A percentile compares a stretch with the other conserved stretches of the same genome.
Evolutionary conservation across 2,329 filamentous ascomycete genomes (phyloP).

Genomic region (Penicillium sp.): DNA sequence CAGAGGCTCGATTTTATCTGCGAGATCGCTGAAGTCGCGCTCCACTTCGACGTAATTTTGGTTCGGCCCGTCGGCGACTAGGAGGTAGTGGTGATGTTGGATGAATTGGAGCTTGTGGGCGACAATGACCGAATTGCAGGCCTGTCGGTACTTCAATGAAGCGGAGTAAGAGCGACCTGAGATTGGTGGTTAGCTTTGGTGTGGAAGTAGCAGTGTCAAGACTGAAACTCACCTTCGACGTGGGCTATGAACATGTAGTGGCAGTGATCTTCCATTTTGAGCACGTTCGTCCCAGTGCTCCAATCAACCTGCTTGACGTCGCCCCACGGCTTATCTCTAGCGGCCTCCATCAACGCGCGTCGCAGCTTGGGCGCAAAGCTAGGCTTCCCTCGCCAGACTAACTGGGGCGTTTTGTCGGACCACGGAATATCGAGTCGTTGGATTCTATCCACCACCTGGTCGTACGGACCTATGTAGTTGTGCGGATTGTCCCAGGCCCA

Average conservation of each 20-base stretch:
- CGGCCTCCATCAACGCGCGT: constrained; percentile 41
- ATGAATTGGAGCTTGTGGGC: constrained; percentile 51
- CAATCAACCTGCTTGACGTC: constrained; percentile 48
- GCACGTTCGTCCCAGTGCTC: constrained; percentile 43
- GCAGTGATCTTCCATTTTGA: constrained; percentile 55
- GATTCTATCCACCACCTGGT: constrained; percentile 38
- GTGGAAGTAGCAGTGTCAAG: neutral
- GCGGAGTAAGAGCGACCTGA: constrained; percentile 50
- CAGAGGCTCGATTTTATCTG: constrained; percentile 40
- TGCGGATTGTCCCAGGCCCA: constrained; percentile 49
- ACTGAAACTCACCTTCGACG: constrained; percentile 47
- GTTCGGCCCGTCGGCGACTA: constrained; percentile 44
- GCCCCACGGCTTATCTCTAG: constrained; percentile 47
- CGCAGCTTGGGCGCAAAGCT: constrained; percentile 46
- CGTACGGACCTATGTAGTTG: constrained; percentile 38
- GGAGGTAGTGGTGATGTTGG: constrained; percentile 50
- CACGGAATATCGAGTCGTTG: constrained; percentile 31
- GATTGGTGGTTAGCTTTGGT: neutral
- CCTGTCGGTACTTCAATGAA: constrained; percentile 53
- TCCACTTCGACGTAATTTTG: constrained; percentile 53
- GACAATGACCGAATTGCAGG: constrained; percentile 51
- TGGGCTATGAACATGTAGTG: constrained; percentile 55
- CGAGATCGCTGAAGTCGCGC: constrained; percentile 58
- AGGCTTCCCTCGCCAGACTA: constrained; percentile 53
- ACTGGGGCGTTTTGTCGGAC: constrained; percentile 41